Conservation (phyloP, 2,329 filamentous ascomycete genomes). For the Sclerotinia sclerotiorum region DNA sequence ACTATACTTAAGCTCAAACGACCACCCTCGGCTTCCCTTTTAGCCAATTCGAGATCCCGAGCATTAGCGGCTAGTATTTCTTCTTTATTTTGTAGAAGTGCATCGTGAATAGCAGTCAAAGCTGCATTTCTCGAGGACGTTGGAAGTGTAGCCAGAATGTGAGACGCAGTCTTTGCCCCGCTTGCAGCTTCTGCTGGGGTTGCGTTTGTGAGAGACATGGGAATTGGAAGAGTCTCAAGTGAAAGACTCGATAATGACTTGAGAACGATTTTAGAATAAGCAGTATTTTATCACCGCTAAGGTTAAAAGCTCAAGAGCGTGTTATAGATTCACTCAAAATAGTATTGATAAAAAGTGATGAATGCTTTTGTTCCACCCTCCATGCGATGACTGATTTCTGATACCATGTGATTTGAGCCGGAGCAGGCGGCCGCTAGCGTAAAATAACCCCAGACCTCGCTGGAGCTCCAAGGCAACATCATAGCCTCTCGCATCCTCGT, state of each 20-base stretch:
- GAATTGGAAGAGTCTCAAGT: background rate
- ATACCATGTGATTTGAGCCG: background rate
- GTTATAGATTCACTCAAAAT: background rate
- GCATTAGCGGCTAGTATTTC: slow-evolving; percentile 85
- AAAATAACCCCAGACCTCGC: background rate
- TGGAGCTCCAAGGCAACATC: slow-evolving; percentile 20
- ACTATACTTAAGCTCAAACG: slow-evolving; percentile 78
- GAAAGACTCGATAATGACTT: too few species aligned
- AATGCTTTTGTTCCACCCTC: slow-evolving; percentile 3
- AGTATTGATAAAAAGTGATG: background rate
- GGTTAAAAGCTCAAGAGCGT: background rate
- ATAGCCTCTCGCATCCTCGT: slow-evolving; percentile 13
- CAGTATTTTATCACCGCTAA: background rate
- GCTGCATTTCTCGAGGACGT: slow-evolving; percentile 78
- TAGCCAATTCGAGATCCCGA: slow-evolving; percentile 74
- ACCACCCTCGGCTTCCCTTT: slow-evolving; percentile 70
- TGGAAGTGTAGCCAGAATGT: slow-evolving; percentile 77
- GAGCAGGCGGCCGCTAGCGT: slow-evolving; percentile 12
- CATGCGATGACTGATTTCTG: slow-evolving; percentile 13
- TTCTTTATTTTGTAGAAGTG: slow-evolving; percentile 67
- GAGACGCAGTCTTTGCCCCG: slow-evolving; percentile 78
- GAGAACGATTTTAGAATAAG: background rate
- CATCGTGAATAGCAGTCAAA: slow-evolving; percentile 76
- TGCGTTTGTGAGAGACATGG: slow-evolving; percentile 88
- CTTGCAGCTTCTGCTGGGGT: slow-evolving; percentile 74